Percentiles rank a stretch among this genome's conserved stretches.
These are phyloP conservation scores for Claviceps sp. DNA, from an alignment of 2,329 filamentous ascomycete species.

Conservation along the genomic window DNA sequence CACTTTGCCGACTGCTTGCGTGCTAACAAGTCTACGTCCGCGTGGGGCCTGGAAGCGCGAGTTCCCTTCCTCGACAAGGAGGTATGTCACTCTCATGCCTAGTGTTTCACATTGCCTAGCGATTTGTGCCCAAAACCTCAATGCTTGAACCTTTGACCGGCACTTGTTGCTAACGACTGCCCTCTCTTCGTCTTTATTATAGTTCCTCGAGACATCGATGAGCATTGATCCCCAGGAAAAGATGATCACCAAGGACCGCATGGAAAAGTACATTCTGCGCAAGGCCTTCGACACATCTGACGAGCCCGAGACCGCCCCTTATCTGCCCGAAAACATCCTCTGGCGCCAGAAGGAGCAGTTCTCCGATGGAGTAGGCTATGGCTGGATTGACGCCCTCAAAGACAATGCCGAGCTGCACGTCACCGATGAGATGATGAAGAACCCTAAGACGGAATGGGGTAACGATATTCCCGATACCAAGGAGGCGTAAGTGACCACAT, in stretches of 20 bases:
- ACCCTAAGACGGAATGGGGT: slow-evolving; percentile 95
- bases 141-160: not conserved
- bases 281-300: slow-evolving; percentile 93
- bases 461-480: slow-evolving; percentile 87
- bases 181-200: not conserved
- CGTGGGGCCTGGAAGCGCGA: slow-evolving; percentile 94
- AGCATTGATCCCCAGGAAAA: slow-evolving; percentile 89
- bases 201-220: slow-evolving; percentile 89
- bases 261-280: slow-evolving; percentile 96
- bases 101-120: too few species aligned
- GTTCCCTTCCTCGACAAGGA: slow-evolving; percentile 96
- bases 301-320: slow-evolving; percentile 67
- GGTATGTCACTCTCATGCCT: slow-evolving; percentile 25
- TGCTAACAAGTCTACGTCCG: slow-evolving; percentile 97
- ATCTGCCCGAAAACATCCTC: slow-evolving; percentile 90
- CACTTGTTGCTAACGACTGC: not conserved
- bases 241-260: slow-evolving; percentile 78
- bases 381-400: slow-evolving; percentile 96
- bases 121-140: too few species aligned
- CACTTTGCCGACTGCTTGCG: slow-evolving; percentile 92
- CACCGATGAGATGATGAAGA: slow-evolving; percentile 96
- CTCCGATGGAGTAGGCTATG: slow-evolving; percentile 94
- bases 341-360: slow-evolving; percentile 99
- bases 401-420: slow-evolving; percentile 82
- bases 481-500: slow-evolving; percentile 55